phyloP scores from a whole-genome alignment of 2,329 filamentous ascomycete genomes.

The Dactylonectria estremocensis region DNA sequence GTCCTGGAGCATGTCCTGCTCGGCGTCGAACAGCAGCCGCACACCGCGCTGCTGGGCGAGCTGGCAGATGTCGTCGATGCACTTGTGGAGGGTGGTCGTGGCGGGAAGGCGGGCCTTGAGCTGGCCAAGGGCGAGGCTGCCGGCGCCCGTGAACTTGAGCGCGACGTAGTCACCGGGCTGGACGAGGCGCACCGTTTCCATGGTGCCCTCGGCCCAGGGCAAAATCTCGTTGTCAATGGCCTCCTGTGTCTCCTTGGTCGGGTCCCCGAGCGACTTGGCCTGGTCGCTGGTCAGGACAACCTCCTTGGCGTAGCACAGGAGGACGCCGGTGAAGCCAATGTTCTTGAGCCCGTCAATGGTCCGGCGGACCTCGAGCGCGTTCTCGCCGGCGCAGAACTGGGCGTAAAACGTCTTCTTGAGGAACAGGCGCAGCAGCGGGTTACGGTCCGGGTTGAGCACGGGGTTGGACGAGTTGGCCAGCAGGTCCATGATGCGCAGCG shows the following conservation, averaged over 20 bases:
- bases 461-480: constrained; percentile 79
- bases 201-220: constrained; percentile 81
- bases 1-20: constrained; percentile 83
- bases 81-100: constrained; percentile 74
- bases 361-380: constrained; percentile 74
- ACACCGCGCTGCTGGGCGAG: constrained; percentile 79
- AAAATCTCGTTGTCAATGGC: constrained; percentile 73
- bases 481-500: constrained; percentile 76
- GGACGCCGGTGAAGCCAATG: constrained; percentile 87
- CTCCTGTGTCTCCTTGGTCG: constrained; percentile 64
- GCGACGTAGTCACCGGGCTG: constrained; percentile 74
- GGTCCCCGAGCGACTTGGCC: constrained; percentile 60
- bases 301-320: constrained; percentile 87
- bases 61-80: constrained; percentile 82
- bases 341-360: constrained; percentile 78
- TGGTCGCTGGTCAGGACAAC: constrained; percentile 77
- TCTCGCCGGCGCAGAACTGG: constrained; percentile 92
- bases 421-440: constrained; percentile 77
- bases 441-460: constrained; percentile 81
- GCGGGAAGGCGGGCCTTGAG: constrained; percentile 76
- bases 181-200: constrained; percentile 82
- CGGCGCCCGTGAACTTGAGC: constrained; percentile 87
- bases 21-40: constrained; percentile 86
- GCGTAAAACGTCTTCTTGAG: constrained; percentile 90
- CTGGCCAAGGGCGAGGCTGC: constrained; percentile 77